Conservation (phyloP, 768 basidiomycete species). For the Butyriboletus loyo region DNA sequence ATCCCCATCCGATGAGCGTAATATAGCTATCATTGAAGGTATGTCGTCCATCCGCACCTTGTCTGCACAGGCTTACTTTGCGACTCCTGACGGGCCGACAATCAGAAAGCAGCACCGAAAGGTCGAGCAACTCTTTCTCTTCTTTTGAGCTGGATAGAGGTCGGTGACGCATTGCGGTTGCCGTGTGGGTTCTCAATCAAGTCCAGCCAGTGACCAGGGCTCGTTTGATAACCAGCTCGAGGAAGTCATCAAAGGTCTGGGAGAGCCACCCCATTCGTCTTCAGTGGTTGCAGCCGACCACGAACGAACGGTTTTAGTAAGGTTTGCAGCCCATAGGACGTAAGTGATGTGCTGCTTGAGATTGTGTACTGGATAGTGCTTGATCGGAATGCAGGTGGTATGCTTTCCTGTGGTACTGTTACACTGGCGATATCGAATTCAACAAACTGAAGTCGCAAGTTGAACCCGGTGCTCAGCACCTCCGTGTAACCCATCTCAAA, state of each 20-base stretch:
- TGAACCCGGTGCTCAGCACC: neutral
- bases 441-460: constrained; percentile 15
- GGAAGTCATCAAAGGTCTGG: constrained; percentile 5
- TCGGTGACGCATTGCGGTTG: neutral
- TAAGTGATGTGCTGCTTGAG: neutral
- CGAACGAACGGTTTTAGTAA: constrained; percentile 1
- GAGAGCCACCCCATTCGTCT: neutral
- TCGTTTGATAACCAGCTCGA: neutral
- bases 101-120: neutral
- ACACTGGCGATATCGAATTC: constrained; percentile 21
- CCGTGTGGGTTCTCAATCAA: constrained; percentile 5
- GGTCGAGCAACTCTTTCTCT: constrained; percentile 3
- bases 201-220: constrained; percentile 2
- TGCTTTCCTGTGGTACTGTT: constrained; percentile 27
- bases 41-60: neutral
- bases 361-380: neutral
- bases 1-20: neutral
- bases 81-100: constrained; percentile 1
- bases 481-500: neutral
- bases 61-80: neutral
- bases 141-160: constrained; percentile 10
- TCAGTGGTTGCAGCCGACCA: neutral
- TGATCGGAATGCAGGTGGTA: constrained; percentile 15
- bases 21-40: constrained; percentile 1
- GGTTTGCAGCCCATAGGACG: constrained; percentile 19